Conservation (phyloP, 805 yeast species). For the Huiozyma naganishii region DNA sequence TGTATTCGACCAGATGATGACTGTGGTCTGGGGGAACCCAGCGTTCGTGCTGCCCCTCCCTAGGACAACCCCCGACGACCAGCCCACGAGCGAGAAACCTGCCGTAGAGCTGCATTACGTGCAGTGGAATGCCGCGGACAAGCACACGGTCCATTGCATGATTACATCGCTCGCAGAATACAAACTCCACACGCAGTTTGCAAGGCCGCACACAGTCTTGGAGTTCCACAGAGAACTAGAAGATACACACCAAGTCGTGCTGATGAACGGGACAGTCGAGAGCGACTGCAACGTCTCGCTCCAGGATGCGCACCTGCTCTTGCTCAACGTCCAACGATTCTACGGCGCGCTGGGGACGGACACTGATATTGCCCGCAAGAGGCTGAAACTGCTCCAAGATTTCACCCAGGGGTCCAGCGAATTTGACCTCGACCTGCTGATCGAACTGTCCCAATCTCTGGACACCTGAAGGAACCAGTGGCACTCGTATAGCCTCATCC, state of each 20-base stretch:
- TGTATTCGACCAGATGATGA: slow-evolving; percentile 52
- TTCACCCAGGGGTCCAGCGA: slow-evolving; percentile 60
- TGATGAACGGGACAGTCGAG: slow-evolving; percentile 84
- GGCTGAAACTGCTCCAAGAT: slow-evolving; percentile 46
- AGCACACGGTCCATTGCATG: slow-evolving; percentile 76
- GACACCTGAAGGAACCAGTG: slow-evolving; percentile 29
- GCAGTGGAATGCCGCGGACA: slow-evolving; percentile 88
- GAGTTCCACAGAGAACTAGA: slow-evolving; percentile 74
- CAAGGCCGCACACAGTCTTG: slow-evolving; percentile 89
- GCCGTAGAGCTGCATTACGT: slow-evolving; percentile 75
- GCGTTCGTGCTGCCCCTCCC: slow-evolving; percentile 87
- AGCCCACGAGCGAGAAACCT: slow-evolving; percentile 33
- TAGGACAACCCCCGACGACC: slow-evolving; percentile 33
- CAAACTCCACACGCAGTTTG: slow-evolving; percentile 81
- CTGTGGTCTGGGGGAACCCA: slow-evolving; percentile 64
- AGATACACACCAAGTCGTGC: slow-evolving; percentile 47
- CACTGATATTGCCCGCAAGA: slow-evolving; percentile 35
- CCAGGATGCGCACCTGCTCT: slow-evolving; percentile 68
- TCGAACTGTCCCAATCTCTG: slow-evolving; percentile 63
- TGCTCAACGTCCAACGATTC: slow-evolving; percentile 69
- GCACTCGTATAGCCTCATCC: background rate
- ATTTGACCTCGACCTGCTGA: slow-evolving; percentile 59
- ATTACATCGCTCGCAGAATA: slow-evolving; percentile 86
- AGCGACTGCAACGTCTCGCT: slow-evolving; percentile 53
- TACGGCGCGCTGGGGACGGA: slow-evolving; percentile 55